A percentile compares a stretch with the other conserved stretches of the same genome.
These are phyloP conservation scores for Aspergillus bridgeri DNA, from an alignment of 495 filamentous ascomycete genomes.

Conservation along the genomic window DNA sequence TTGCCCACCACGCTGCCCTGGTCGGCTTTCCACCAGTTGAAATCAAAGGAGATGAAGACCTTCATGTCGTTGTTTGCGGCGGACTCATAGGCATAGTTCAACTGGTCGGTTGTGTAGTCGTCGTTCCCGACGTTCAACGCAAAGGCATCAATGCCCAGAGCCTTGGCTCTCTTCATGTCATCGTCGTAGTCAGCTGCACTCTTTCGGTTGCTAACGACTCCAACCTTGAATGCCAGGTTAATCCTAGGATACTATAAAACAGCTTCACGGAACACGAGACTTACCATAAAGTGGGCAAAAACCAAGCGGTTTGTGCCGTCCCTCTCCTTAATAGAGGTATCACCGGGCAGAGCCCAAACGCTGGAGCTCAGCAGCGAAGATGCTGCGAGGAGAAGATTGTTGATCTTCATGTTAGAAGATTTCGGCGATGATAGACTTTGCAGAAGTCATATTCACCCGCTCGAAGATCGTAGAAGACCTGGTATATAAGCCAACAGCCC, in stretches of 20 bases:
- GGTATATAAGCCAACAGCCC: background rate
- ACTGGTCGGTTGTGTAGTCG: conserved; percentile 46
- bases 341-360: conserved; percentile 4
- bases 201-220: conserved; percentile 45
- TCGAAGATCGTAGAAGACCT: background rate
- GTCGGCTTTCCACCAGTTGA: conserved; percentile 44
- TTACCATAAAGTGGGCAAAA: conserved; percentile 58
- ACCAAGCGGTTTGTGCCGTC: conserved; percentile 33
- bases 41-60: conserved; percentile 58
- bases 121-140: conserved; percentile 55
- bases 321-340: background rate
- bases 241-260: background rate
- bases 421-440: background rate
- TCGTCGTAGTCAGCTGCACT: conserved; percentile 48
- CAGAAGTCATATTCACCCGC: background rate
- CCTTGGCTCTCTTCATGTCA: conserved; percentile 53
- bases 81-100: conserved; percentile 52
- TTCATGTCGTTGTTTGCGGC: conserved; percentile 55
- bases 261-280: conserved; percentile 2
- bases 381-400: background rate
- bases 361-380: background rate
- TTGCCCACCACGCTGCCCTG: conserved; percentile 39
- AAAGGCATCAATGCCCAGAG: conserved; percentile 55
- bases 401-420: conserved; percentile 3
- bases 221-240: conserved; percentile 35